phyloP scores from a whole-genome alignment of 116 monocot genomes.

The Papilionanthe hybrid region DNA sequence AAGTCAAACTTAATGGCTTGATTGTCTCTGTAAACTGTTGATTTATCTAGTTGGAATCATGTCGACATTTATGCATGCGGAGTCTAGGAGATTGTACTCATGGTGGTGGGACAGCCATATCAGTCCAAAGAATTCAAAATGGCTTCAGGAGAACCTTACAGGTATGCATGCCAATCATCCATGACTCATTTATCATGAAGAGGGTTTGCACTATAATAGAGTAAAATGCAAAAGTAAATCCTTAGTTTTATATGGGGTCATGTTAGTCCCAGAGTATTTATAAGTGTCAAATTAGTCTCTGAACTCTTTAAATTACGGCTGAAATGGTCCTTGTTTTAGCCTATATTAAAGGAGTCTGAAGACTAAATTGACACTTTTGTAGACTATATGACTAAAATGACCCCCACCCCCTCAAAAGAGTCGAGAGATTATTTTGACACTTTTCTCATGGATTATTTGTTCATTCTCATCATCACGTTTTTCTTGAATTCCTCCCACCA shows the following conservation, averaged over 20 bases:
- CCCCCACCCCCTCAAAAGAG: too few relatives aligned
- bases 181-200: not conserved
- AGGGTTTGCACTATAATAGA: not conserved
- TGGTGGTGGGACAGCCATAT: slow-evolving; percentile 62
- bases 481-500: not conserved
- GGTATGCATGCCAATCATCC: slow-evolving; percentile 25
- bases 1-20: too few relatives aligned
- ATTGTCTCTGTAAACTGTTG: not conserved
- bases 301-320: too few relatives aligned
- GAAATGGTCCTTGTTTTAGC: too few relatives aligned
- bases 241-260: too few relatives aligned
- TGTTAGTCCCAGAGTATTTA: too few relatives aligned
- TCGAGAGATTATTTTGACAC: too few relatives aligned
- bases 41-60: slow-evolving; percentile 19
- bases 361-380: too few relatives aligned
- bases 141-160: slow-evolving; percentile 61
- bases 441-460: not conserved
- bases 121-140: slow-evolving; percentile 69
- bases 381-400: too few relatives aligned
- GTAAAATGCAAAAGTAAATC: too few relatives aligned
- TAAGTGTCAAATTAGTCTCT: too few relatives aligned
- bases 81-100: slow-evolving; percentile 41
- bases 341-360: too few relatives aligned
- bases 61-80: slow-evolving; percentile 29
- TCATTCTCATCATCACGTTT: not conserved